Percentiles rank a stretch among this genome's conserved stretches.
Evolutionary conservation across 2,329 filamentous ascomycete species (phyloP).

Genomic region (Beauveria scarabaeidicola): DNA sequence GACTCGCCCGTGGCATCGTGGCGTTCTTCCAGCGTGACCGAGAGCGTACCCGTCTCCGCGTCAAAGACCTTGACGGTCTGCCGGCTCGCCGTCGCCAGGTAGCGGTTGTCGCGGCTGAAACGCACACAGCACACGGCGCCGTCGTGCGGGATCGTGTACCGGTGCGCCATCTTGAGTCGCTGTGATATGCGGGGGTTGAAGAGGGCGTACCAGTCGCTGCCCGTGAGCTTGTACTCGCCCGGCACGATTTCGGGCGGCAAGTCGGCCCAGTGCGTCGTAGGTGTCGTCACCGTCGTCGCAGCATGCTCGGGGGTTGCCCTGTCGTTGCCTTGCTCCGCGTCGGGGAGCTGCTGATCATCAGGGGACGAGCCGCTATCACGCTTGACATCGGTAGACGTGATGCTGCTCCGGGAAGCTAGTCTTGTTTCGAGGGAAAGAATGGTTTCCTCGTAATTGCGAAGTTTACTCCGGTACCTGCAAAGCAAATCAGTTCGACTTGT

Average conservation of each 20-base stretch:
- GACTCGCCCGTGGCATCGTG: constrained; percentile 72
- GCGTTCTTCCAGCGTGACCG: constrained; percentile 85
- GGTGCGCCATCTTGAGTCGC: constrained; percentile 82
- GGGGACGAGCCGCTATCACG: background rate
- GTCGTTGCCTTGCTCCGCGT: constrained; percentile 1
- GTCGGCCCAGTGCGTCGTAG: constrained; percentile 43
- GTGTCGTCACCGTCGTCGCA: too few relatives aligned
- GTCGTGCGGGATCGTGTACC: constrained; percentile 86
- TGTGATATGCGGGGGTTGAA: constrained; percentile 90
- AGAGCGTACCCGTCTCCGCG: constrained; percentile 73
- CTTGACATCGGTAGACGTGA: constrained; percentile 23
- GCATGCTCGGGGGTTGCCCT: background rate
- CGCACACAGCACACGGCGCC: constrained; percentile 97
- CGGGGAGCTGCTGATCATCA: background rate
- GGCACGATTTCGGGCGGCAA: constrained; percentile 84
- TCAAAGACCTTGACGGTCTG: constrained; percentile 97
- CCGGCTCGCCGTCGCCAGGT: constrained; percentile 93
- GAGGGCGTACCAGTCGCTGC: constrained; percentile 89
- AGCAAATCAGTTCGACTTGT: background rate
- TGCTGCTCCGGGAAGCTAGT: background rate
- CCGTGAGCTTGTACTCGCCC: constrained; percentile 78
- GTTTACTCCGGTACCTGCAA: background rate
- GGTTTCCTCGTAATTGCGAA: background rate
- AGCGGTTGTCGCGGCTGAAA: constrained; percentile 92
- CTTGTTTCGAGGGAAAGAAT: background rate